A percentile compares a stretch with the other conserved stretches of the same genome.
Conservation (phyloP, 1,284 basidiomycete species). For the Ganoderma meredithae region DNA sequence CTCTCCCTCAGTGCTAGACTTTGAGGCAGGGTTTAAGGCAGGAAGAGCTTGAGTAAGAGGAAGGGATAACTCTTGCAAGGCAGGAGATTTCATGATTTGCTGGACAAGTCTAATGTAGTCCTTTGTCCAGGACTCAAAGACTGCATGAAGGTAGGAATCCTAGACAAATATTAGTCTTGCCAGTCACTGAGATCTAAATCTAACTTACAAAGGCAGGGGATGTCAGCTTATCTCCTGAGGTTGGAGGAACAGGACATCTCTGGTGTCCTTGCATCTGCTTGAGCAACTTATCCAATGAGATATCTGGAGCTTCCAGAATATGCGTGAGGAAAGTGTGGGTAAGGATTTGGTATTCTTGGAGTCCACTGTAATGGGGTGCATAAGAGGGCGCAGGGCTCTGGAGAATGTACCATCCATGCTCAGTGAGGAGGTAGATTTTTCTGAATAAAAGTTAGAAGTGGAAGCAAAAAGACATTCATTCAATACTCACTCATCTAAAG, state of each 20-base stretch:
- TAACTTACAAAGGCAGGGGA: conserved; percentile 47
- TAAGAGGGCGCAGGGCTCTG: conserved; percentile 54
- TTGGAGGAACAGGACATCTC: too few species aligned
- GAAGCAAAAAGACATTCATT: background rate
- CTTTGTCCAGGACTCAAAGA: conserved; percentile 15
- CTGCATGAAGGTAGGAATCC: conserved; percentile 22
- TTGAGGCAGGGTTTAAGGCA: background rate
- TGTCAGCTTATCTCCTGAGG: background rate
- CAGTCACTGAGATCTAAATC: too few species aligned
- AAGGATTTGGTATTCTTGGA: conserved; percentile 58
- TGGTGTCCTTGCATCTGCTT: background rate
- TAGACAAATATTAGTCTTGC: conserved; percentile 2
- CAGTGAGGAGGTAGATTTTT: conserved; percentile 51
- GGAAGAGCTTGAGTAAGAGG: background rate
- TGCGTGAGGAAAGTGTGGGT: conserved; percentile 50
- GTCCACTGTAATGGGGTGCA: conserved; percentile 47
- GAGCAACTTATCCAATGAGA: conserved; percentile 48
- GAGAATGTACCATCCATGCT: conserved; percentile 70
- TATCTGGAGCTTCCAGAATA: conserved; percentile 42
- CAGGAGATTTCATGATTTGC: conserved; percentile 3
- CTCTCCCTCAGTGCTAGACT: background rate
- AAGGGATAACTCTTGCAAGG: conserved; percentile 2
- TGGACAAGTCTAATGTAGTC: conserved; percentile 14
- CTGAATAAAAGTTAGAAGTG: conserved; percentile 28
- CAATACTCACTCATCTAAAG: conserved; percentile 48